Evolutionary conservation across 2,329 filamentous ascomycete species (phyloP), one percentile per base, ranked within the genome.

Genomic region (Monascus ruber): DNA sequence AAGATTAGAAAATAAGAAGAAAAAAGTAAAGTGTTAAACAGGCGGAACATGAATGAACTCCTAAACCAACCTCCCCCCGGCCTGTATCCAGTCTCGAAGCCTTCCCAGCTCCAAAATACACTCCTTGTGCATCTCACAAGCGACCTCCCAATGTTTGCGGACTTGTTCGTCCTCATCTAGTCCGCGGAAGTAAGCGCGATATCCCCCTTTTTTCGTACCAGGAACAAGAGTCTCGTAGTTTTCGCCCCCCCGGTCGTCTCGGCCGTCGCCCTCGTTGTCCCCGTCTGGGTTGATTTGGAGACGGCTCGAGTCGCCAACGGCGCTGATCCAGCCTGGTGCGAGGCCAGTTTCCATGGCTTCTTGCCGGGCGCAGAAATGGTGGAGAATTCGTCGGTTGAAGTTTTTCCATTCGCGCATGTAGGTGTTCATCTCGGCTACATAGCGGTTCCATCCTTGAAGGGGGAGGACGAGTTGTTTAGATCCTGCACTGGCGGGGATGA

Each of bases 361-460:
- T 44, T 74, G 70, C 27, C 76, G 65, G 1, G 65, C 62, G 9
- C 64, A 64, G 50, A 80, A 78, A 45, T 79, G 73, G 3, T 61
- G 58, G 6, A 77, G 61, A 60, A 81, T 73, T 10, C 58, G 65
- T 27, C 64, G 60, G 47, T 75, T 73, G 53, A 75, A 80, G 2
- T 50, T 51, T 45, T 70, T 69, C 65, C 72, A 80, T n/a, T 72
- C 68, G 28, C 61, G 61, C 48, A 77, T 68, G 52, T 81, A 81
- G 0, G 56, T 51, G 8, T 63, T 62, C 66, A 81, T 76, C 17
- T 67, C 62, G 1, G 58, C 59, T 24, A 73, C 65, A 50, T 77
- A 79, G 5, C 61, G 58, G 17, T 68, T 58, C 62, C 72, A 77
- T 25, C 61, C 65, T 5, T 58, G 46, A 35, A 66, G 66, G 10